A percentile compares a stretch with the other conserved stretches of the same genome.
phyloP scores from a whole-genome alignment of 2,329 filamentous ascomycete species.

The Pezicula radicicola region DNA sequence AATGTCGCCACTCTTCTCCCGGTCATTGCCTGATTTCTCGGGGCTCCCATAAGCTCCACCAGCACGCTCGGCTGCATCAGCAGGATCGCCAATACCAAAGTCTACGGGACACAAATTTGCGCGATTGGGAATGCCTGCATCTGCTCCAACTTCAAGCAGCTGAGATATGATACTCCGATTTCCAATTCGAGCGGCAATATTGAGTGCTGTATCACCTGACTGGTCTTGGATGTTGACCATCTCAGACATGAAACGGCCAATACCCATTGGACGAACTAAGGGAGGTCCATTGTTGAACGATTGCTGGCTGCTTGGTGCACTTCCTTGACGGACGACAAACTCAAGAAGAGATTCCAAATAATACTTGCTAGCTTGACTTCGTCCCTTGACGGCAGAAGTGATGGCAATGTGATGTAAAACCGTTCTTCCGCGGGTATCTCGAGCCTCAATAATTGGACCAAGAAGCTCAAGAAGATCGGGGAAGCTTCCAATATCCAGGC shows the following conservation, averaged over 20 bases:
- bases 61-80: constrained; percentile 46
- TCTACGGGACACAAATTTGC: constrained; percentile 88
- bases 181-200: constrained; percentile 88
- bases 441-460: constrained; percentile 83
- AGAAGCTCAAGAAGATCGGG: constrained; percentile 86
- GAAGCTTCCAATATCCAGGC: constrained; percentile 86
- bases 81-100: constrained; percentile 76
- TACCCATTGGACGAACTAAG: constrained; percentile 55
- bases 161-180: constrained; percentile 97
- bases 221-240: constrained; percentile 96
- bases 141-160: constrained; percentile 88
- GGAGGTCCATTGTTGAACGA: constrained; percentile 21
- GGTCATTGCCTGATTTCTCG: constrained; percentile 50
- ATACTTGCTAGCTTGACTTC: constrained; percentile 88
- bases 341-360: constrained; percentile 93
- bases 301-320: constrained; percentile 53
- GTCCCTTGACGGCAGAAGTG: constrained; percentile 91
- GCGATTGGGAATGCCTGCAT: constrained; percentile 87
- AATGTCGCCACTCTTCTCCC: constrained; percentile 76
- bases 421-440: constrained; percentile 85
- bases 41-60: constrained; percentile 38
- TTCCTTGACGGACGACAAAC: constrained; percentile 87
- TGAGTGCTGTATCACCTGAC: constrained; percentile 90
- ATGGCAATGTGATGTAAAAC: constrained; percentile 96
- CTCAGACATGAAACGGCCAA: constrained; percentile 93